Conservation (phyloP, 2,329 filamentous ascomycete species). For the Fusarium secorum region DNA sequence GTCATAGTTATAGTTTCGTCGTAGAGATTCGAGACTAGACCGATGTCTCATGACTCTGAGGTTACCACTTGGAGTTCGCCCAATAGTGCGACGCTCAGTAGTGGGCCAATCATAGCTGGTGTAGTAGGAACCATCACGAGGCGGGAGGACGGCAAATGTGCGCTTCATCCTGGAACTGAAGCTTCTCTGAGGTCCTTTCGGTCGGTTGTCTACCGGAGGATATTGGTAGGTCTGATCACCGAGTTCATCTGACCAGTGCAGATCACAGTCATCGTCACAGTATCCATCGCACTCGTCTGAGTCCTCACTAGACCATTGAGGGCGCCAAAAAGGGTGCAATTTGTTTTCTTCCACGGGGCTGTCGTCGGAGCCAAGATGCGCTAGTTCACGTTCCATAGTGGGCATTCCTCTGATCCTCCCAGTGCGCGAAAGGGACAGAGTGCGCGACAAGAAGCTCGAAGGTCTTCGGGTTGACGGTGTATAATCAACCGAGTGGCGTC, state of each 20-base stretch:
- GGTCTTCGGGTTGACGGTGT: conserved; percentile 51
- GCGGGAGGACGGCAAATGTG: conserved; percentile 68
- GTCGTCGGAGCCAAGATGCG: conserved; percentile 55
- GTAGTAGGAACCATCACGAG: conserved; percentile 49
- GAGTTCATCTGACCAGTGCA: conserved; percentile 45
- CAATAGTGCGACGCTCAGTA: conserved; percentile 65
- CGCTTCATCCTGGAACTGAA: conserved; percentile 63
- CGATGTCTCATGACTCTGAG: conserved; percentile 65
- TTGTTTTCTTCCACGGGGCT: conserved; percentile 60
- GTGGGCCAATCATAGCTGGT: conserved; percentile 46
- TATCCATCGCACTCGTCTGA: conserved; percentile 44
- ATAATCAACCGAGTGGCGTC: conserved; percentile 54
- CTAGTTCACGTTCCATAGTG: conserved; percentile 40
- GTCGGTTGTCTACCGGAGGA: conserved; percentile 59
- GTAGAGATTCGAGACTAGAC: conserved; percentile 56
- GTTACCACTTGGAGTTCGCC: conserved; percentile 66
- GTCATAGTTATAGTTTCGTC: conserved; percentile 32
- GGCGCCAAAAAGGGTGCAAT: conserved; percentile 69
- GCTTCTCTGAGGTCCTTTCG: conserved; percentile 54
- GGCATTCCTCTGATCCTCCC: conserved; percentile 41
- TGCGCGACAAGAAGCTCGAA: conserved; percentile 57
- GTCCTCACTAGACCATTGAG: conserved; percentile 54
- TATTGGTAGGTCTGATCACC: conserved; percentile 55
- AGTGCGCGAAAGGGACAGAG: conserved; percentile 61
- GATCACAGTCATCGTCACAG: conserved; percentile 38